These are phyloP conservation scores for Lipomyces yamanashiensis DNA, from an alignment of 805 yeast genomes.

Conservation along the genomic window DNA sequence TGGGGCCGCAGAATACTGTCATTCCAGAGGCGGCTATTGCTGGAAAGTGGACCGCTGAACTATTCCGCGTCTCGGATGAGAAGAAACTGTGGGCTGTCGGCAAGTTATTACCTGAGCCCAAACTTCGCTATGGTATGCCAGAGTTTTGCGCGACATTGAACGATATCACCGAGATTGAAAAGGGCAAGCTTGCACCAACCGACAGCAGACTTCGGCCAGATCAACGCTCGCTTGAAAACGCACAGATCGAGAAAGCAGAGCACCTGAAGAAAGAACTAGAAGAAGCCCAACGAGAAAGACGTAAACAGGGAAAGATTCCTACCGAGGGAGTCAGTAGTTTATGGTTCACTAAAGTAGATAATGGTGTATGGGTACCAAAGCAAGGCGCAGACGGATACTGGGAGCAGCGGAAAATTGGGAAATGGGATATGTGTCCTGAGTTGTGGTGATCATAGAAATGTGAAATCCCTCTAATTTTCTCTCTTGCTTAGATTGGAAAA, in stretches of 20 bases:
- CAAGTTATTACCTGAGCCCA: constrained; percentile 59
- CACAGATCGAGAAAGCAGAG: constrained; percentile 75
- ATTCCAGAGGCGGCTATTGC: constrained; percentile 43
- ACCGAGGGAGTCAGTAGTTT: constrained; percentile 31
- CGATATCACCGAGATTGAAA: constrained; percentile 74
- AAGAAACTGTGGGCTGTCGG: constrained; percentile 68
- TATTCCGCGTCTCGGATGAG: constrained; percentile 50
- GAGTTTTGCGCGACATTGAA: constrained; percentile 80
- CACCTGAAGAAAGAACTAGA: constrained; percentile 68
- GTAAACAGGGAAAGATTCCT: constrained; percentile 49
- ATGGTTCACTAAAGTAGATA: constrained; percentile 30
- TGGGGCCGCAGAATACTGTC: constrained; percentile 45
- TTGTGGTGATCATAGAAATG: constrained; percentile 25
- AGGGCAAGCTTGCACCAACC: constrained; percentile 70
- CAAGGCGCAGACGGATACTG: constrained; percentile 33
- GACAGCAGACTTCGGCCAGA: constrained; percentile 94
- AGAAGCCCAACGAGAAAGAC: constrained; percentile 76
- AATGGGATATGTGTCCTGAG: constrained; percentile 26
- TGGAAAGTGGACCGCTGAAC: constrained; percentile 88
- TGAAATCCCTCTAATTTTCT: neutral
- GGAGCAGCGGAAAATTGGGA: constrained; percentile 21
- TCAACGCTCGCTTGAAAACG: constrained; percentile 70
- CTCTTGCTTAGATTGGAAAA: neutral
- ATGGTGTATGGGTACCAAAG: constrained; percentile 34
- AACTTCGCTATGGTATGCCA: constrained; percentile 82